A percentile compares a stretch with the other conserved stretches of the same genome.
Conservation (phyloP, 225 moss, liverwort and hornwort species). For the Pleurozium schreberi region DNA sequence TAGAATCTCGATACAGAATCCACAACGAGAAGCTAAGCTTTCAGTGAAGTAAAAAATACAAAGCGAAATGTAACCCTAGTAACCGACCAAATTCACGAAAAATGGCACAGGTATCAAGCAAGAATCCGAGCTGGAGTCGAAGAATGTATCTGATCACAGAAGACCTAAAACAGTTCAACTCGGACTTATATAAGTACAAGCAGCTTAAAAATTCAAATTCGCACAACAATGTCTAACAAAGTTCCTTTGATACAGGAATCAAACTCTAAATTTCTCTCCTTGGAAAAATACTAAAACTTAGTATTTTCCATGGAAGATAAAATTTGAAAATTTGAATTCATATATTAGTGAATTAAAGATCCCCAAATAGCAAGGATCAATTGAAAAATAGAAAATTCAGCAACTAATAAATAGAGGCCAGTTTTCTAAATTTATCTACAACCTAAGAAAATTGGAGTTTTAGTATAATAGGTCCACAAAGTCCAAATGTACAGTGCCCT, state of each 20-base stretch:
- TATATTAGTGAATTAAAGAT: neutral
- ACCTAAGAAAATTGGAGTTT: neutral
- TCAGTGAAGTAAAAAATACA: no score
- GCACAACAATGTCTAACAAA: no score
- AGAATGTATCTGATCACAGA: neutral
- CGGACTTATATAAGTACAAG: neutral
- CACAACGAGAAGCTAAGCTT: neutral
- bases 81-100: constrained; percentile 18
- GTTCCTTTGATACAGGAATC: neutral
- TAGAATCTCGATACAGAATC: neutral
- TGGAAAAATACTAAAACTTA: neutral
- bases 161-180: neutral
- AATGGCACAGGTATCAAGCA: constrained; percentile 80
- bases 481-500: neutral
- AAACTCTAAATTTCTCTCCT: neutral
- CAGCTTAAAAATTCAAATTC: neutral
- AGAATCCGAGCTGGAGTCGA: constrained; percentile 72
- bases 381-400: neutral
- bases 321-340: neutral
- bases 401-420: neutral
- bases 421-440: fast-evolving
- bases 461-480: neutral
- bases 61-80: neutral
- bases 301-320: neutral
- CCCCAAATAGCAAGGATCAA: neutral